Conservation (phyloP, 805 yeast genomes). For the Wickerhamiella allomyrinae region DNA sequence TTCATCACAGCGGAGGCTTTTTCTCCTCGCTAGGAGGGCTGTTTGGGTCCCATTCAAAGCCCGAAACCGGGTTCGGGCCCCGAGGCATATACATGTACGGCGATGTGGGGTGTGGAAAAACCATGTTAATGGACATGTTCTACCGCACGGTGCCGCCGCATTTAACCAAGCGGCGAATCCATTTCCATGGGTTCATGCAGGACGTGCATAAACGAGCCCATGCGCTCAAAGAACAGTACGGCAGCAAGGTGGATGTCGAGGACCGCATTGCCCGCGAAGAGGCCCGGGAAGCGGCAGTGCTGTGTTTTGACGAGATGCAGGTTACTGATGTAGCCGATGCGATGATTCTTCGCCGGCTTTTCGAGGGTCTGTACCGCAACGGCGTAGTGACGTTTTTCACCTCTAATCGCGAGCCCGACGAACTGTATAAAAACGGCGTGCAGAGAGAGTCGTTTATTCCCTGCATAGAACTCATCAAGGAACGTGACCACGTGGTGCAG, state of each 20-base stretch:
- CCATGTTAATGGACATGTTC: conserved; percentile 95
- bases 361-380: conserved; percentile 44
- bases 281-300: conserved; percentile 56
- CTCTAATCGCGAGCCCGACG: conserved; percentile 90
- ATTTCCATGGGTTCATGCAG: conserved; percentile 97
- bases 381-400: conserved; percentile 88
- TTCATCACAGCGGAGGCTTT: not conserved
- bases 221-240: conserved; percentile 49
- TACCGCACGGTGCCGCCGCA: conserved; percentile 70
- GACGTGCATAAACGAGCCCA: conserved; percentile 77
- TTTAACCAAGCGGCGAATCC: conserved; percentile 66
- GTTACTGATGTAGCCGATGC: conserved; percentile 99
- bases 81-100: conserved; percentile 87
- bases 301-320: conserved; percentile 95
- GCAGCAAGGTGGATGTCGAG: conserved; percentile 65
- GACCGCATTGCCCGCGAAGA: conserved; percentile 69
- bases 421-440: conserved; percentile 82
- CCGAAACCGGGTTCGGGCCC: conserved; percentile 28
- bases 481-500: conserved; percentile 59
- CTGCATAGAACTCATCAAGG: conserved; percentile 67
- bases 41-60: conserved; percentile 21
- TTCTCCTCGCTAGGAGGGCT: not conserved
- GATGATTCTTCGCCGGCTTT: conserved; percentile 75
- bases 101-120: conserved; percentile 97
- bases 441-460: conserved; percentile 88